Percentiles rank a stretch among this genome's conserved stretches.
Evolutionary conservation across 306 rosid genomes (phyloP).

Genomic region (Vicia villosa): DNA sequence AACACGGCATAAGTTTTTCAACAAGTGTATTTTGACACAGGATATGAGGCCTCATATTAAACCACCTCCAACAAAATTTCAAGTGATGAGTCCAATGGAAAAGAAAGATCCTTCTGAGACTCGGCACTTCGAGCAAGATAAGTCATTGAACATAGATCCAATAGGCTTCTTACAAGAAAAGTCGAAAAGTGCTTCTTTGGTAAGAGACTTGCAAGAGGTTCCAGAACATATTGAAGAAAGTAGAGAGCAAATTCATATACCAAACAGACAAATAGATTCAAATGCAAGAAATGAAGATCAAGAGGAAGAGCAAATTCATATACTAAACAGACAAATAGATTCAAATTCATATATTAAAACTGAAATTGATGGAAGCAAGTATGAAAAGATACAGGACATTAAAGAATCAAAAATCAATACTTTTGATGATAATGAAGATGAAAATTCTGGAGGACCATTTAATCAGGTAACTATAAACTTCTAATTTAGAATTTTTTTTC

Average conservation of each 20-base stretch:
- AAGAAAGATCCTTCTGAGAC: slow-evolving; percentile 35
- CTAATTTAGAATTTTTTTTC: slow-evolving; percentile 7
- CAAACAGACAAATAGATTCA: slow-evolving; percentile 30
- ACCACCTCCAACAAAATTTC: slow-evolving; percentile 47
- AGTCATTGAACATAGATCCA: slow-evolving; percentile 27
- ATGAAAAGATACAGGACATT: slow-evolving; percentile 34
- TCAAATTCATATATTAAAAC: slow-evolving; percentile 33
- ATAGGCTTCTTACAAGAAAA: slow-evolving; percentile 23
- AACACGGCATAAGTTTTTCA: neutral
- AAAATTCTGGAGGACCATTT: slow-evolving; percentile 54
- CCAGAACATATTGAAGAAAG: neutral
- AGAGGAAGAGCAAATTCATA: neutral
- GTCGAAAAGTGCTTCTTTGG: slow-evolving; percentile 16
- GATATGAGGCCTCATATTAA: slow-evolving; percentile 58
- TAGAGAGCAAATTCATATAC: neutral
- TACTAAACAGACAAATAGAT: slow-evolving; percentile 27
- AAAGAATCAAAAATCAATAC: slow-evolving; percentile 40
- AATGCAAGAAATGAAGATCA: slow-evolving; percentile 30
- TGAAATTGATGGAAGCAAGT: slow-evolving; percentile 35
- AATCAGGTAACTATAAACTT: slow-evolving; percentile 56
- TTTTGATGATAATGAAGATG: slow-evolving; percentile 49
- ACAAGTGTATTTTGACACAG: slow-evolving; percentile 46
- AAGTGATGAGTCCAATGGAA: slow-evolving; percentile 32
- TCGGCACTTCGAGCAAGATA: slow-evolving; percentile 30
- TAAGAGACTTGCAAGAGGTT: slow-evolving; percentile 4